Base-by-base conservation (phyloP, 495 filamentous ascomycete species). In the Schizothecium vesticola region DNA sequence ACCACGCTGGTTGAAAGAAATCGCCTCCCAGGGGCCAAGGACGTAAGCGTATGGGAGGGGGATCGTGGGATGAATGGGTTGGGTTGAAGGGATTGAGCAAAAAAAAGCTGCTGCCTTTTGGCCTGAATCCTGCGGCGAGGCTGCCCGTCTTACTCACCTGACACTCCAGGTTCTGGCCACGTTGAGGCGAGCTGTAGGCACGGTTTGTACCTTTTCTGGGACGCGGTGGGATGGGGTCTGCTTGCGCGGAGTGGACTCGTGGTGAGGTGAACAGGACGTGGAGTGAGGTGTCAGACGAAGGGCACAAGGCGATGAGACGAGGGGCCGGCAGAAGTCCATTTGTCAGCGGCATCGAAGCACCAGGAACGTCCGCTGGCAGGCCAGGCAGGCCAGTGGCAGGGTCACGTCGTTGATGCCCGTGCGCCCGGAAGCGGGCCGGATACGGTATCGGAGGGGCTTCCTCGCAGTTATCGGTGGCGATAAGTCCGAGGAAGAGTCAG, bases 141-240 rank as follows among this genome's bases (percentile, higher is more conserved):
- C 66, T 73, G 73, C 73, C 73, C 43, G 69, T 68, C 65, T 72
- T 67, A 70, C 67, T 71, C 71, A 68, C 68, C 67, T 63, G 59
- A 69, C 60, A 61, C 33, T 22, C 24, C 16, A 16, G 19, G 58
- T 55, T 67, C 61, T 19, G 43, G 29, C 36, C 57, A 3, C 25
- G 55, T 56, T 62, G 25, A 67, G 59, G 64, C 22, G n/a, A 36
- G 70, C 61, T 64, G 59, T 63, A 12, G 67, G 58, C 56, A 25
- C 26, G 21, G 25, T 36, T 21, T 51, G 43, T n/a, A 51, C 43
- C 43, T 51, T 19, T 51, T n/a, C 19, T 36, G 10, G 60, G 60
- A 25, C 26, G 26, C 43, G 64, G 26, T 51, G 19, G n/a, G 29
- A 58, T 29, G 26, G 65, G n/a, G 13, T 22, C 16, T 57, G 56